Conservation (phyloP, 108 stramenopile genomes). For the Skeletonema menzelii region DNA sequence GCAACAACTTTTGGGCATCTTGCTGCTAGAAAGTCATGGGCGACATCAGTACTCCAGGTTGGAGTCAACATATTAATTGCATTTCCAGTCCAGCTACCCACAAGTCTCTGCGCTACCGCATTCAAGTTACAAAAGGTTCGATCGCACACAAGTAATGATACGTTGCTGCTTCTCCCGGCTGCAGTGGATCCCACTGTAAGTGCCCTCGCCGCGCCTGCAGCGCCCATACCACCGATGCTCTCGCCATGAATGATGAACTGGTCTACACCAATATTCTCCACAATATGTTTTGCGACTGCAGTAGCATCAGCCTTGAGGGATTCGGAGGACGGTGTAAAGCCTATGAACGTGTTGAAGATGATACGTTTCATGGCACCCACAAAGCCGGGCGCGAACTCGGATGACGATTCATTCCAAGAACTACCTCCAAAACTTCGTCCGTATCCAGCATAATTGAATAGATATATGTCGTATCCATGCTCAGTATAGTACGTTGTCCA, state of each 20-base stretch:
- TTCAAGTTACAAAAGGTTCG: constrained; percentile 88
- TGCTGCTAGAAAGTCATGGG: constrained; percentile 75
- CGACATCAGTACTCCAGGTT: constrained; percentile 85
- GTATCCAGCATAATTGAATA: constrained; percentile 91
- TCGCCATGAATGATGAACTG: constrained; percentile 83
- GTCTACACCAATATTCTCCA: constrained; percentile 56
- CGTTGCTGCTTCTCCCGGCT: constrained; percentile 4
- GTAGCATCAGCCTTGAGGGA: constrained; percentile 76
- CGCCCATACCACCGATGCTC: constrained; percentile 88
- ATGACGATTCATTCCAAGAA: constrained; percentile 16
- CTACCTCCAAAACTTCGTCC: constrained; percentile 69
- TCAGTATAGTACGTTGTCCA: constrained; percentile 83
- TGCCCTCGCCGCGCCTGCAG: constrained; percentile 65
- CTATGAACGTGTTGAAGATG: constrained; percentile 46
- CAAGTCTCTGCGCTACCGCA: constrained; percentile 79
- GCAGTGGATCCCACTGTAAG: constrained; percentile 28
- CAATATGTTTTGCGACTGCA: constrained; percentile 60
- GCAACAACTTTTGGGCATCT: constrained; percentile 81
- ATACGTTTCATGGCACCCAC: constrained; percentile 54
- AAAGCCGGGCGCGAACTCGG: constrained; percentile 46
- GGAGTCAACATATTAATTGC: constrained; percentile 78
- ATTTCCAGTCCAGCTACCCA: constrained; percentile 82
- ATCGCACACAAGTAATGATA: constrained; percentile 79
- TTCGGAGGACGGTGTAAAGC: constrained; percentile 68
- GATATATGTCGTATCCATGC: constrained; percentile 76